Base-by-base conservation (phyloP, 306 rosid genomes). In the Vigna mungo region DNA sequence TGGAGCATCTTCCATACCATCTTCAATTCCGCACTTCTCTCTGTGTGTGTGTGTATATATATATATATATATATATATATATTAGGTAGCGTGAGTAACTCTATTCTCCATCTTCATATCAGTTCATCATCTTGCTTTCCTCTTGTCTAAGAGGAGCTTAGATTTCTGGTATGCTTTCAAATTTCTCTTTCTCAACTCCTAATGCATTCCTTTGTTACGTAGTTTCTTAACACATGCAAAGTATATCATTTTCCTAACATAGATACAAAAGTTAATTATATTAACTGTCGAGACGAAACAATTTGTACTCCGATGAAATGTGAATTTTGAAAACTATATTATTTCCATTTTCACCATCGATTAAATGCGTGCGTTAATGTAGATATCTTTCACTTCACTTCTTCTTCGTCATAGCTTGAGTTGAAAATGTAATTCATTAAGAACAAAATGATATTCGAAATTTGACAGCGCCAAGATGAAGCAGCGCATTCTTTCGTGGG, bases 391-490 rank as follows among this genome's bases (percentile, higher is more conserved):
- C 15, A 30, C 34, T 47, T 47, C 18, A 60, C 1, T 49, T 62
- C 39, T 62, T 48, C 18, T 62, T 63, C 7, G 9, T 14, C 15
- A 37, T 41, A n/a, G 16, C 48, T 51, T 34, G 51, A 71, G n/a
- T 49, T 55, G 2, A 53, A 17, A 41, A 23, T 6, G 4, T 9
- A 65, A 37, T 65, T 52, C 30, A 25, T 51, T 63, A 32, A 53
- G 15, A 21, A 62, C 23, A 18, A 17, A 20, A 47, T 23, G 56
- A 10, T 16, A 17, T 56, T 61, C 41, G 16, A 64, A 62, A 63
- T 44, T 72, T 43, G 46, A 60, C 16, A 76, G 85, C 13, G 53
- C 32, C 16, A 67, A 66, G 66, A 94, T 87, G 96, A 89, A 78
- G 83, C 73, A 71, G 43, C 59, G 78, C 81, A 66, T 52, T 83